Evolutionary conservation across 768 basidiomycete species (phyloP), one percentile per base, ranked within the genome.

Genomic region (Mycena sanguinolenta): DNA sequence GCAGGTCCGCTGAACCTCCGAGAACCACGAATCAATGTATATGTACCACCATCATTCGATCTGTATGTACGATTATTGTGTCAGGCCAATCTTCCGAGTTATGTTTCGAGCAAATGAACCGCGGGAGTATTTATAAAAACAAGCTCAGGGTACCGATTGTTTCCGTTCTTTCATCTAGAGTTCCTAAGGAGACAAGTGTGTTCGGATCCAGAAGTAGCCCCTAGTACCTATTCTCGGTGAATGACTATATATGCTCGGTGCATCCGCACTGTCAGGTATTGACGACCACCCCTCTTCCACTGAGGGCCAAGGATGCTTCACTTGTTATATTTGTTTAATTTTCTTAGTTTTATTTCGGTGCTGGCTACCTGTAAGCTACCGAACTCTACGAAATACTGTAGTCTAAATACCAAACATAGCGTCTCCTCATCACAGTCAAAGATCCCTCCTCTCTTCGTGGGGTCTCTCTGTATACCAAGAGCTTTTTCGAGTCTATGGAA

Each of bases 1-100:
- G 70, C 79, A 77, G 68, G 74, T 83, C 70, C 85, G 84, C 64
- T 87, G 74, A 84, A 75, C 17, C 16, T 25, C 7, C 16, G 23
- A 14, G 4, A 23, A 32, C 28, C 53, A 13, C 10, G n/a, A 21
- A 14, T n/a, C 6, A 42, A 17, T 25, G 17, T 16, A 36, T 46
- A 36, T n/a, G 17, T 57, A 42, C 50, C 34, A 58, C 19, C 34
- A 57, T n/a, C 55, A 5, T 14, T 46, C 14, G 23, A 17, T 61
- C 27, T 53, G 34, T 52, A 38, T 66, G 65, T 66, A 66, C 34
- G 25, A 66, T 28, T 66, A 59, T 13, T 17, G 12, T 58, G 64
- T 38, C 34, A 10, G 10, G 6, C 25, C 39, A 44, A 64, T 55
- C 14, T 63, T 58, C n/a, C 19, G 38, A 25, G 38, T 28, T 39